These are phyloP conservation scores for Trichoderma semiorbis DNA, from an alignment of 2,329 filamentous ascomycete genomes.

Conservation along the genomic window DNA sequence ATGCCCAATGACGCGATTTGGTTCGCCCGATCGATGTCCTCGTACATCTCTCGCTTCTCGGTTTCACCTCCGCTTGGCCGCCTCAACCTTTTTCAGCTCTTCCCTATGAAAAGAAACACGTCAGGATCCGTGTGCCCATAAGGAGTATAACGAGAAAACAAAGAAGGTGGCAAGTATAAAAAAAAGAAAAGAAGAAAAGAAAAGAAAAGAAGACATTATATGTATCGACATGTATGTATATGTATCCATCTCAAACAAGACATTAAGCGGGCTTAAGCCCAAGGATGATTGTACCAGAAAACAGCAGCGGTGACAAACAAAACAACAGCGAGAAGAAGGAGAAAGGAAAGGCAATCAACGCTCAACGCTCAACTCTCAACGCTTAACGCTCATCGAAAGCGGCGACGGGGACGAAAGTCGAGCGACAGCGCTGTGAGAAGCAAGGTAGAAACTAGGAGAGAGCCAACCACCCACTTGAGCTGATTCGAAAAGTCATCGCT, in stretches of 20 bases:
- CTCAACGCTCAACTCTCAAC: too few relatives aligned
- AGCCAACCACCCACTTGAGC: constrained; percentile 65
- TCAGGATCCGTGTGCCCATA: constrained; percentile 19
- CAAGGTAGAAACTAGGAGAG: constrained; percentile 4
- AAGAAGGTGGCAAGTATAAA: not conserved
- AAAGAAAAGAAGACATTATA: not conserved
- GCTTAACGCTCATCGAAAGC: constrained; percentile 1
- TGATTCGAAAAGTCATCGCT: constrained; percentile 95
- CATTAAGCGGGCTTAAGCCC: not conserved
- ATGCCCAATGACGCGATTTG: not conserved
- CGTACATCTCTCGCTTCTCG: constrained; percentile 23
- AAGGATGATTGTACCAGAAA: not conserved
- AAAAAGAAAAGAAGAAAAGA: not conserved
- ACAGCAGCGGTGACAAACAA: not conserved
- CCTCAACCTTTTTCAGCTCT: constrained; percentile 91
- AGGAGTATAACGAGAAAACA: not conserved
- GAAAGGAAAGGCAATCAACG: not conserved
- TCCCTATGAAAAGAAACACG: constrained; percentile 52
- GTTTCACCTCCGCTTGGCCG: constrained; percentile 59
- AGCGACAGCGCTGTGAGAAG: not conserved
- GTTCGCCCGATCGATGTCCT: not conserved
- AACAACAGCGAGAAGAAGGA: not conserved
- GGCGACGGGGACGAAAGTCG: not conserved
- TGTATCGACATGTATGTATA: not conserved
- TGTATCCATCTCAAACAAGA: not conserved